Evolutionary conservation across 2,329 filamentous ascomycete genomes (phyloP), one percentile per base, ranked within the genome.

Genomic region (Alternaria arbusti): DNA sequence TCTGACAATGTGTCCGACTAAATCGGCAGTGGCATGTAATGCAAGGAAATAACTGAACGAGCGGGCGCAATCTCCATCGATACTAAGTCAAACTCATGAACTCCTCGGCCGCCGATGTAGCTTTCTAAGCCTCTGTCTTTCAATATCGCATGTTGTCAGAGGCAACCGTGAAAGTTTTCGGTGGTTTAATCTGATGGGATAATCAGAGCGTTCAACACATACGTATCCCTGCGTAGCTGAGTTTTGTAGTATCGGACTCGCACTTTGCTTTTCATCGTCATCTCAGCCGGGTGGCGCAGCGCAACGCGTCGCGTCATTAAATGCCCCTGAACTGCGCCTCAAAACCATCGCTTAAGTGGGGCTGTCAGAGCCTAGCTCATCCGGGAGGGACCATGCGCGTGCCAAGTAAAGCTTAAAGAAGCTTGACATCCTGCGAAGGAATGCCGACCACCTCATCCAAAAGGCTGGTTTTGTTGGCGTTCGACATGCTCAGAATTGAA

Each of bases 391-490:
- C 4, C 13, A 46, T 40, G 55, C 55, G 55, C 40, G n/a, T 32
- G 61, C 66, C 61, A 68, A 68, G 52, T 28, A 61, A 59, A 50
- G 56, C 66, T 68, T 68, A 54, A 32, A 32, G 25, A 11, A 50
- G 47, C 57, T 22, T 57, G 22, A 13, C 11, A 23, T 20, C 15
- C 23, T 40, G 20, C 6, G 6, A 13, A 51, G 13, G 47, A 5
- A 9, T 15, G 26, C 26, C 9, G 8, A 11, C n/a, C 22, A 6
- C 26, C 17, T 46, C 6, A 17, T 47, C 17, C 17, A 47, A 26
- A 23, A 10, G 6, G 20, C 17, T 25, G 15, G 6, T 1, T 30
- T 25, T 7, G 10, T 32, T 20, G 20, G 5, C 9, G 25, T 56
- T 28, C 22, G 2, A 10, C 2, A 9, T 26, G 0, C 15, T 22